phyloP scores from a whole-genome alignment of 768 basidiomycete genomes.

The Suillus hirtellus region DNA sequence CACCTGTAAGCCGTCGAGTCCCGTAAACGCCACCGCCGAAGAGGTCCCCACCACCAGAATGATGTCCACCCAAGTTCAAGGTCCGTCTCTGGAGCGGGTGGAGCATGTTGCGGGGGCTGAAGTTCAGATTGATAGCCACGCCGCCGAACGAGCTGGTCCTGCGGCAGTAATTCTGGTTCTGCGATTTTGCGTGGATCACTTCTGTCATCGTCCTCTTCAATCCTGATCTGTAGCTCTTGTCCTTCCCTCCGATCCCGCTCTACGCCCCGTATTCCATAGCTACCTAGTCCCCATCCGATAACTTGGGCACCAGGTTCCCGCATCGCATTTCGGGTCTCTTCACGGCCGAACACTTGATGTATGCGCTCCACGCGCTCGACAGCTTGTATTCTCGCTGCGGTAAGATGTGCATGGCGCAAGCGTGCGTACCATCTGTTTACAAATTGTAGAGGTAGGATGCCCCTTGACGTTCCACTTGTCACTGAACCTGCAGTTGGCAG shows the following conservation, averaged over 20 bases:
- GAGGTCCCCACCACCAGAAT: conserved; percentile 81
- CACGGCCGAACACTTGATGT: conserved; percentile 54
- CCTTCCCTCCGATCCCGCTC: conserved; percentile 33
- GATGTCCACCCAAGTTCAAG: conserved; percentile 34
- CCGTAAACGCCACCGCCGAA: conserved; percentile 71
- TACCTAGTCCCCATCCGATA: conserved; percentile 74
- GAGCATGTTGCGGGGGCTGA: conserved; percentile 10
- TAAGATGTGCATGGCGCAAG: conserved; percentile 68
- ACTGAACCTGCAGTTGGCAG: background rate
- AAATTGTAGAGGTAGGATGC: conserved; percentile 25
- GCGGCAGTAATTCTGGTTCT: conserved; percentile 18
- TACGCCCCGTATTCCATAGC: conserved; percentile 50
- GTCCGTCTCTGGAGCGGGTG: conserved; percentile 11
- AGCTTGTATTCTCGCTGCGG: conserved; percentile 71
- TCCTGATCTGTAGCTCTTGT: conserved; percentile 15
- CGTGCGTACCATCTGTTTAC: conserved; percentile 57
- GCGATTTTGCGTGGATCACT: background rate
- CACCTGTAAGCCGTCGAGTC: conserved; percentile 70
- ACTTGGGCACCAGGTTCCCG: conserved; percentile 30
- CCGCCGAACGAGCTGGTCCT: conserved; percentile 17
- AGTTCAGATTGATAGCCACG: conserved; percentile 11
- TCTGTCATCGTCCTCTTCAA: conserved; percentile 27
- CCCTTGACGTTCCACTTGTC: background rate
- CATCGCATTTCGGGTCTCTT: conserved; percentile 24
- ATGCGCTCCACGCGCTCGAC: conserved; percentile 66